phyloP scores from a whole-genome alignment of 139 green algal genomes.

The Picochlorum sp. region DNA sequence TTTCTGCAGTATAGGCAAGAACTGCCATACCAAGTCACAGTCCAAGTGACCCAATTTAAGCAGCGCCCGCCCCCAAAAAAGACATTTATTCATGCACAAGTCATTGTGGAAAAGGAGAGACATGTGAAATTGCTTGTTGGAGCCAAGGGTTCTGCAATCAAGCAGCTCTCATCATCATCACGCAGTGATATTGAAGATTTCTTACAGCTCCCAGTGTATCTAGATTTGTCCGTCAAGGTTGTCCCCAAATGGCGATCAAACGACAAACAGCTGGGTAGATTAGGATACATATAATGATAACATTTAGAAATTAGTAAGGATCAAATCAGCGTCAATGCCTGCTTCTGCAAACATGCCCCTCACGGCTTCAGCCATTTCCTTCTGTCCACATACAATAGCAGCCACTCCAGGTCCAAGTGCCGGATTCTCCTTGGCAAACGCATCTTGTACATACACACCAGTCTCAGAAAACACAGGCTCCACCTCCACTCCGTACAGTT shows the following conservation, averaged over 20 bases:
- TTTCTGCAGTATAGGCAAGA: slow-evolving; percentile 88
- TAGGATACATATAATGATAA: slow-evolving; percentile 9
- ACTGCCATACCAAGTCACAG: slow-evolving; percentile 79
- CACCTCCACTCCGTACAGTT: slow-evolving; percentile 49
- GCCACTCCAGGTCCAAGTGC: slow-evolving; percentile 4
- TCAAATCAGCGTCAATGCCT: slow-evolving; percentile 47
- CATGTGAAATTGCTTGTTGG: slow-evolving; percentile 83
- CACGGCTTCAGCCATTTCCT: slow-evolving; percentile 71
- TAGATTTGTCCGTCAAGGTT: slow-evolving; percentile 72
- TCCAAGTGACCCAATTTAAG: slow-evolving; percentile 69
- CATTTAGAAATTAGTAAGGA: slow-evolving; percentile 68
- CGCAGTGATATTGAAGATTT: slow-evolving; percentile 75
- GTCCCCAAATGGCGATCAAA: slow-evolving; percentile 43
- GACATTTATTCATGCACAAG: slow-evolving; percentile 15
- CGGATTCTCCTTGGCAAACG: slow-evolving; percentile 39
- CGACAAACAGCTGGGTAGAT: background rate
- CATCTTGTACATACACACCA: slow-evolving; percentile 68
- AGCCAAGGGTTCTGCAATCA: slow-evolving; percentile 45
- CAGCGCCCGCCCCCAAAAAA: slow-evolving; percentile 34
- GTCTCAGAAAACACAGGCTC: slow-evolving; percentile 43
- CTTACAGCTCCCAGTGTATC: slow-evolving; percentile 59
- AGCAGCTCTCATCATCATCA: slow-evolving; percentile 46
- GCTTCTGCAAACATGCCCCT: slow-evolving; percentile 44
- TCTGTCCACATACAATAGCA: slow-evolving; percentile 79
- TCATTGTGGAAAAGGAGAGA: slow-evolving; percentile 53